Conservation (phyloP, 352 stramenopile genomes). For the Phytopythium mirpurense region DNA sequence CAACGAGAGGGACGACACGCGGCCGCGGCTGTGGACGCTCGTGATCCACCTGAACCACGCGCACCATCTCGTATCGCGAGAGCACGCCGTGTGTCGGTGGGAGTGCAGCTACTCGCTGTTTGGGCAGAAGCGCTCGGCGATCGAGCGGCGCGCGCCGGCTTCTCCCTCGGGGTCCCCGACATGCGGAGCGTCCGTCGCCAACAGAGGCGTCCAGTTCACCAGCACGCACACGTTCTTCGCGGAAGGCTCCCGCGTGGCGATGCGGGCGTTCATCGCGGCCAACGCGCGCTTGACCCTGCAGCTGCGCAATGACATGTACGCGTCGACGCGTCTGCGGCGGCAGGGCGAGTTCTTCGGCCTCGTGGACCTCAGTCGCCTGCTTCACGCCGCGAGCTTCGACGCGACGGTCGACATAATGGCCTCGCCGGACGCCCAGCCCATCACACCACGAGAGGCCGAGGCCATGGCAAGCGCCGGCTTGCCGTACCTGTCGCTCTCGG, state of each 20-base stretch:
- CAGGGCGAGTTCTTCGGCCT: conserved; percentile 45
- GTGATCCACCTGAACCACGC: conserved; percentile 53
- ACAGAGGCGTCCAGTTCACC: conserved; percentile 38
- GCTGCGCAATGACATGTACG: conserved; percentile 71
- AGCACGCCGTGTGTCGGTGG: conserved; percentile 58
- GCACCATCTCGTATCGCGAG: conserved; percentile 51
- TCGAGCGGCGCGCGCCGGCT: conserved; percentile 25
- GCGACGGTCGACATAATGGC: conserved; percentile 44
- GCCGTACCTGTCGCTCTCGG: conserved; percentile 47
- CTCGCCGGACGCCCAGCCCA: conserved; percentile 16
- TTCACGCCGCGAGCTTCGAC: conserved; percentile 29
- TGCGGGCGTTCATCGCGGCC: conserved; percentile 27
- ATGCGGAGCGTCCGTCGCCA: neutral
- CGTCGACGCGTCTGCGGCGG: conserved; percentile 39
- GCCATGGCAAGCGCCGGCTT: conserved; percentile 20
- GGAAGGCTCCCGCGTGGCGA: conserved; percentile 18
- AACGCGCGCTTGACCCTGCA: conserved; percentile 31
- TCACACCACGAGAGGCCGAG: conserved; percentile 54
- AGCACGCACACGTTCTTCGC: conserved; percentile 64
- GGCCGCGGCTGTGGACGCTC: conserved; percentile 36
- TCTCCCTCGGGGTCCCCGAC: conserved; percentile 2
- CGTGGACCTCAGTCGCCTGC: conserved; percentile 29
- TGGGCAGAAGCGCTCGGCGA: conserved; percentile 43
- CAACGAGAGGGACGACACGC: neutral
- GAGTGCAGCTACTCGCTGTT: conserved; percentile 70